Evolutionary conservation across 2,329 filamentous ascomycete species (phyloP).

Genomic region (Aspergillus fumigatus): DNA sequence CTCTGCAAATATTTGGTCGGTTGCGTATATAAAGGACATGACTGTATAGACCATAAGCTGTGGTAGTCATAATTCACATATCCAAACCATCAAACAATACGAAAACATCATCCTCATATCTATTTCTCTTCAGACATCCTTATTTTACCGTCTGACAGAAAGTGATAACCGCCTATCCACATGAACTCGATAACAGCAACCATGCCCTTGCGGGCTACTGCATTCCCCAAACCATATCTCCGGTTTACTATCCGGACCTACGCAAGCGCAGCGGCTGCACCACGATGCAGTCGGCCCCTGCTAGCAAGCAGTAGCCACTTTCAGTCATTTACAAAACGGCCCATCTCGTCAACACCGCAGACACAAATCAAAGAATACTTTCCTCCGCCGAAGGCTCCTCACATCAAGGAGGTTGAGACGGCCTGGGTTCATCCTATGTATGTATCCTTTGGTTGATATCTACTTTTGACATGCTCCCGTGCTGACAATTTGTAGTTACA

Average conservation of each 20-base stretch:
- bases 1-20: background rate
- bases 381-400: slow-evolving; percentile 52
- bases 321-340: slow-evolving; percentile 19
- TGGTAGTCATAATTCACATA: background rate
- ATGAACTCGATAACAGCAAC: slow-evolving; percentile 29
- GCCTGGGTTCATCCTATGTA: slow-evolving; percentile 65
- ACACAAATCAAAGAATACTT: slow-evolving; percentile 51
- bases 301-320: slow-evolving; percentile 11
- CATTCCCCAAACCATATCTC: slow-evolving; percentile 22
- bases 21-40: slow-evolving; percentile 5
- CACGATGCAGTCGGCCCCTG: slow-evolving; percentile 16
- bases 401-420: slow-evolving; percentile 59
- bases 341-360: slow-evolving; percentile 37
- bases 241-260: slow-evolving; percentile 22
- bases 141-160: background rate
- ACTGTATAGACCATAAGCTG: background rate
- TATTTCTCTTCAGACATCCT: background rate
- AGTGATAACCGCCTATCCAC: slow-evolving; percentile 2
- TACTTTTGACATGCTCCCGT: background rate
- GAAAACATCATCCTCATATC: background rate
- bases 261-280: slow-evolving; percentile 18
- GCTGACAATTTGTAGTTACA: slow-evolving; percentile 50
- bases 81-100: background rate
- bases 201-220: slow-evolving; percentile 24
- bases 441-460: slow-evolving; percentile 7